Evolutionary conservation across 306 rosid species (phyloP).

Genomic region (Cajanus cajan): DNA sequence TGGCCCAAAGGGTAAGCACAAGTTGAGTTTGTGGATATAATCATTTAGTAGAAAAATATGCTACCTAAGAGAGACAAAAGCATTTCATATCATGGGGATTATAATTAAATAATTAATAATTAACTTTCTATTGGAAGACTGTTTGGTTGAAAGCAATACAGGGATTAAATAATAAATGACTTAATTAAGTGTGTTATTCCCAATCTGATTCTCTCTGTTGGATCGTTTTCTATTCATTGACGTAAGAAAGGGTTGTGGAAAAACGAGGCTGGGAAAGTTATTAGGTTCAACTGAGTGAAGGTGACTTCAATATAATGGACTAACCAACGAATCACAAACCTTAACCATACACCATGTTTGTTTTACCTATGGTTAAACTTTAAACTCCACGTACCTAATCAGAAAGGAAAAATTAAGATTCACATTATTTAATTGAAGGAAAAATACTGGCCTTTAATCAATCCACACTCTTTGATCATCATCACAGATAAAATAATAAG

Average conservation of each 20-base stretch:
- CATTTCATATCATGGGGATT: conserved; percentile 50
- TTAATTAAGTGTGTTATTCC: conserved; percentile 42
- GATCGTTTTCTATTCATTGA: conserved; percentile 33
- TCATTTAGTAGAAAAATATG: conserved; percentile 53
- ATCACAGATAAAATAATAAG: not conserved
- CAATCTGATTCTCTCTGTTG: conserved; percentile 32
- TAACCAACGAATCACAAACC: not conserved
- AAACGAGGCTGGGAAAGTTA: conserved; percentile 20
- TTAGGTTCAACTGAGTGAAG: not conserved
- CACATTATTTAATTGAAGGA: not conserved
- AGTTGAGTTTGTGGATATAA: conserved; percentile 72
- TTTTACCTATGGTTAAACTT: not conserved
- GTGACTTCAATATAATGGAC: not conserved
- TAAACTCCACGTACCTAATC: too few species aligned
- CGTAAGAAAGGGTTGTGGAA: conserved; percentile 31
- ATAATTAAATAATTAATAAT: conserved; percentile 47
- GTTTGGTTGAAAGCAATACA: conserved; percentile 47
- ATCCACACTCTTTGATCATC: not conserved
- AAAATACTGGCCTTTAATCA: not conserved
- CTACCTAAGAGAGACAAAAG: conserved; percentile 55
- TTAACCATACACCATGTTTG: not conserved
- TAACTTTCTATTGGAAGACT: conserved; percentile 47
- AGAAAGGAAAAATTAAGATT: not conserved
- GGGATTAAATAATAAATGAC: conserved; percentile 50
- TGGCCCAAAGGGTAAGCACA: conserved; percentile 37